Evolutionary conservation across 2,329 filamentous ascomycete genomes (phyloP).

Genomic region (Scedosporium minutisporum): DNA sequence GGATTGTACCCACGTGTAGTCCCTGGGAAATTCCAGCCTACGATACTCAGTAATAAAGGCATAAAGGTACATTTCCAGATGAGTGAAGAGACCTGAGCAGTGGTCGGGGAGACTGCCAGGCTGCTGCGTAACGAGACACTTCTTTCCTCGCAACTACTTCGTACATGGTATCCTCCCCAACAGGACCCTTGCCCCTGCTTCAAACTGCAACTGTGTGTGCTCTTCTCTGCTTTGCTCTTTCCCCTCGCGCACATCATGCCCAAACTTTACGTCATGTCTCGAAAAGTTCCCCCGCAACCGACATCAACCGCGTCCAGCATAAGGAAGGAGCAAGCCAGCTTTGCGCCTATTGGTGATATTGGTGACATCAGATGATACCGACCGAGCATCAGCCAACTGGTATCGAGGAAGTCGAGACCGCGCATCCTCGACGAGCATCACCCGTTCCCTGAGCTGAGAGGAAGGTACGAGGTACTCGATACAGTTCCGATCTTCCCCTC

Average conservation of each 20-base stretch:
- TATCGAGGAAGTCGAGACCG: background rate
- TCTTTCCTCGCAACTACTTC: no score
- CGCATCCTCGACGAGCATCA: background rate
- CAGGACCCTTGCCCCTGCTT: no score
- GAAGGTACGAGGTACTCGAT: background rate
- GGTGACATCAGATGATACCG: constrained; percentile 7
- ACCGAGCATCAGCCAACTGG: background rate
- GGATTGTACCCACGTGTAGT: no score
- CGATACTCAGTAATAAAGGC: no score
- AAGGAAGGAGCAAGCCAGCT: background rate
- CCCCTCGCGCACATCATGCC: background rate
- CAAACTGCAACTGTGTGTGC: background rate
- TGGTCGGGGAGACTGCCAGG: no score
- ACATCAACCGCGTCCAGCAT: background rate
- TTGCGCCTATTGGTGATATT: constrained; percentile 2
- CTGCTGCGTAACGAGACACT: no score
- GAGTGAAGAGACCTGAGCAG: no score
- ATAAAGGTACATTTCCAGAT: no score
- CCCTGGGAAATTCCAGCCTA: no score
- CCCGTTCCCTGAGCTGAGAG: background rate
- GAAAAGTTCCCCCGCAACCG: background rate
- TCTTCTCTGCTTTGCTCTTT: background rate
- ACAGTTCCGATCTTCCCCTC: background rate
- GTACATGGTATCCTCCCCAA: no score
- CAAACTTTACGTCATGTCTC: constrained; percentile 2